Base-by-base conservation (phyloP, 2,329 filamentous ascomycete species). In the Pseudopithomyces maydicus region DNA sequence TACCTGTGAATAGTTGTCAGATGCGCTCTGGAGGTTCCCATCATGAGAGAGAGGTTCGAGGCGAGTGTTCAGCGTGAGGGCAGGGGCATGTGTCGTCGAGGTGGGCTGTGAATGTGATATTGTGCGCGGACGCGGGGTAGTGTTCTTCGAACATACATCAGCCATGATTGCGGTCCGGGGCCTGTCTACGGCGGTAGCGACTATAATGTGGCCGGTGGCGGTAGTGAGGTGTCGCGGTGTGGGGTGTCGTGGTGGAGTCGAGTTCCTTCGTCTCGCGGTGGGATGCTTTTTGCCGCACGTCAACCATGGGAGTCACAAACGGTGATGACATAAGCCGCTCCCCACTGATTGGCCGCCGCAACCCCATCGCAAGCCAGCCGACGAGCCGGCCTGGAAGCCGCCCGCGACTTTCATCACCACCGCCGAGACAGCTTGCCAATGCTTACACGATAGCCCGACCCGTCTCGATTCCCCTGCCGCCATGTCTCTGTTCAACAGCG, bases 121-220 rank as follows among this genome's bases (percentile, higher is more conserved):
- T 63, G 58, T 63, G 54, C 45, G 64, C 46, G 54, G 56, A 64
- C 56, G 66, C 63, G 67, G 67, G 68, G 68, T 29, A 29, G 26
- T 55, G 26, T 54, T 19, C n/a, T 32, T 32, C 49, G 67, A 63
- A 75, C 73, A 67, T 74, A 75, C 72, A 62, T 82, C 82, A 68
- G 81, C 80, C 82, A 84, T 84, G 77, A 77, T 82, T 79, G 79
- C 77, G 76, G 69, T 73, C 65, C 29, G 11, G 4, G 20, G n/a
- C 14, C 17, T 51, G 54, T 66, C 49, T 23, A 58, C 10, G 46
- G 39, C 35, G 23, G 38, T 35, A 8, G 48, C 12, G 44, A n/a
- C 19, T 39, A 14, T 57, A 46, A 51, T 17, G 36, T 49, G 47
- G 54, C 41, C 23, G 36, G 47, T 41, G 3, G 11, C 20, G 5